These are phyloP conservation scores for Casuarina equisetifolia DNA, from an alignment of 306 rosid genomes.

Conservation along the genomic window DNA sequence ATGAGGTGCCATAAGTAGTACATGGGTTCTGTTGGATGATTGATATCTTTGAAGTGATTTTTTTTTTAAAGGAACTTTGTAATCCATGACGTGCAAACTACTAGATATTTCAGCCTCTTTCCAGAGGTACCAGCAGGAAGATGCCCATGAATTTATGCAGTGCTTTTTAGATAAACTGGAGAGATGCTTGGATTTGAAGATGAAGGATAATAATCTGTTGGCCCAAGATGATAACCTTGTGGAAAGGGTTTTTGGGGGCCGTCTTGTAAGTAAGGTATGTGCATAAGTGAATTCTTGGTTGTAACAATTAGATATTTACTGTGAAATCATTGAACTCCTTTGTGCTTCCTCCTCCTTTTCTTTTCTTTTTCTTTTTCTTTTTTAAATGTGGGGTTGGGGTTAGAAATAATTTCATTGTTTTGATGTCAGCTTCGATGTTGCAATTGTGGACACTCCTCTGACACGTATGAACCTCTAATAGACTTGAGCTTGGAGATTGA, in stretches of 20 bases:
- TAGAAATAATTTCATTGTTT: not conserved
- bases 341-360: too few species aligned
- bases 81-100: slow-evolving; percentile 41
- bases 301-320: slow-evolving; percentile 10
- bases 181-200: slow-evolving; percentile 38
- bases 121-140: slow-evolving; percentile 76
- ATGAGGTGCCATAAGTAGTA: too few species aligned
- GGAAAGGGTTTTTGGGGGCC: slow-evolving; percentile 74
- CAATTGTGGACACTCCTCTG: slow-evolving; percentile 65
- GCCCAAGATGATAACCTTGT: slow-evolving; percentile 53
- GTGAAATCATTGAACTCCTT: not conserved
- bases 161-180: slow-evolving; percentile 79
- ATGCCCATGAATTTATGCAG: slow-evolving; percentile 93
- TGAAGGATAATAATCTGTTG: slow-evolving; percentile 18
- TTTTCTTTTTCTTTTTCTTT: slow-evolving; percentile 1
- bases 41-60: not conserved
- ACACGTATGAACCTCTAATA: slow-evolving; percentile 68
- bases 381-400: slow-evolving; percentile 8
- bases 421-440: slow-evolving; percentile 76
- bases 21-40: not conserved
- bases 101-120: slow-evolving; percentile 72
- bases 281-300: not conserved
- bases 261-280: slow-evolving; percentile 72
- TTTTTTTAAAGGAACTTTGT: slow-evolving; percentile 21
- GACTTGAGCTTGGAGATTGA: slow-evolving; percentile 90